Evolutionary conservation across 2,329 filamentous ascomycete species (phyloP), one percentile per base, ranked within the genome.

Genomic region (Raffaelea ambrosiae): DNA sequence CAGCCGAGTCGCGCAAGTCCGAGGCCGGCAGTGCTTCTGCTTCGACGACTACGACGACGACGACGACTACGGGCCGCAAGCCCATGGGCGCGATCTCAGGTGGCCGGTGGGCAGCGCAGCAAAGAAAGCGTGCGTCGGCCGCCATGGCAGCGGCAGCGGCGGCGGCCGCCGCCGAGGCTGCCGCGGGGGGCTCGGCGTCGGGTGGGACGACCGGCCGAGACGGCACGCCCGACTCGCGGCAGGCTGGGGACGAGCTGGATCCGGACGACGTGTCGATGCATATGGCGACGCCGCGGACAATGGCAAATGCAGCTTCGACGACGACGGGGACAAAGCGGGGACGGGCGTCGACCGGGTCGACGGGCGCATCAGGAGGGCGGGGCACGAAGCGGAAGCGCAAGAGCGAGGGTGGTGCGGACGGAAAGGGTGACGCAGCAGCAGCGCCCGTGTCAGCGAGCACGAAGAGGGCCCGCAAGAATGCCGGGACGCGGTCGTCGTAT

Each of bases 301-400:
- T 52, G 23, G 38, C 45, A 7, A 38, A 16, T n/a, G 35, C 35
- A 7, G 35, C 35, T 5, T 5, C 35, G 18, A 19, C 35, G 14
- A 19, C 35, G 14, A 38, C 39, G 8, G 38, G 44, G 5, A 36
- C 60, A 23, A 77, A 79, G 3, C 78, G 79, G 54, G 73, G 73
- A 3, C 77, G 76, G 3, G 69, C 26, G 19, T 43, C 39, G 7
- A 19, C 47, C 16, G 33, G 23, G 10, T 29, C 26, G 1, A 14
- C 18, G 5, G 31, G 68, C 3, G 72, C 36, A 18, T 35, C 48
- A 13, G 68, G 69, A 3, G 73, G 42, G 72, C 66, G 76, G 36
- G 74, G 74, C 18, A 63, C 65, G 0, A 81, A 81, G 66, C 74
- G 73, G 62, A 81, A 79, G 68, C 69, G 76, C 4, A 79, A 77